Base-by-base conservation (phyloP, 2,329 filamentous ascomycete genomes). In the Orbilia blumenaviensis region DNA sequence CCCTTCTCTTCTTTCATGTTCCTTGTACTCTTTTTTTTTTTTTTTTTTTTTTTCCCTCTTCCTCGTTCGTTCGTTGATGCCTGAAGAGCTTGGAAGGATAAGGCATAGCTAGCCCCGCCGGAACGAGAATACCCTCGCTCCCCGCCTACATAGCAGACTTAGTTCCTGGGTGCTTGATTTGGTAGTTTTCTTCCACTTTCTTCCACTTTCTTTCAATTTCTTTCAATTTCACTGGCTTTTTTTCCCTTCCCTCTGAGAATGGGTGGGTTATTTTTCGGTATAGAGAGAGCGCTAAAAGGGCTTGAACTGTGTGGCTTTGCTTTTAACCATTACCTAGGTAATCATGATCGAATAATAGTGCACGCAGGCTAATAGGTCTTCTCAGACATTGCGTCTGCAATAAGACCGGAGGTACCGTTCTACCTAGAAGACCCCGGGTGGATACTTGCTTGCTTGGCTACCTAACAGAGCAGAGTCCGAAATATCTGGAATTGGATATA, bases 71-170 rank as follows among this genome's bases (percentile, higher is more conserved):
- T 41, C 50, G 34, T 67, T 74, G 54, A 62, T 62, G 54, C 62
- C 54, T 67, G 54, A 34, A 62, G 58, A 46, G 36, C 32, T 66
- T 61, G 52, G 52, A 58, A 68, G 44, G 48, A 44, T 50, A 41
- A 61, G 36, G 36, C 16, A 32, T 32, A 54, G 38, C 21, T 61
- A 61, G 66, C 50, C 54, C 60, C 44, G 27, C 69, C 69, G 69
- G 69, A 74, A 74, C 62, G 54, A 74, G 69, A 67, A 74, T 21
- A 74, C 54, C 68, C 52, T 66, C 42, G 42, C 62, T 54, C 52
- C 62, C 69, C 61, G 52, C 52, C 46, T 23, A 38, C 32, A 38
- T 48, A 48, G 27, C 34, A 44, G n/a, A 23, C 27, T 54, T 52
- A 66, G 46, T 48, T 42, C 41, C 52, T 29, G 38, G 16, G 48